Evolutionary conservation across 2,329 filamentous ascomycete species (phyloP).

Genomic region (Microdochium bolleyi): DNA sequence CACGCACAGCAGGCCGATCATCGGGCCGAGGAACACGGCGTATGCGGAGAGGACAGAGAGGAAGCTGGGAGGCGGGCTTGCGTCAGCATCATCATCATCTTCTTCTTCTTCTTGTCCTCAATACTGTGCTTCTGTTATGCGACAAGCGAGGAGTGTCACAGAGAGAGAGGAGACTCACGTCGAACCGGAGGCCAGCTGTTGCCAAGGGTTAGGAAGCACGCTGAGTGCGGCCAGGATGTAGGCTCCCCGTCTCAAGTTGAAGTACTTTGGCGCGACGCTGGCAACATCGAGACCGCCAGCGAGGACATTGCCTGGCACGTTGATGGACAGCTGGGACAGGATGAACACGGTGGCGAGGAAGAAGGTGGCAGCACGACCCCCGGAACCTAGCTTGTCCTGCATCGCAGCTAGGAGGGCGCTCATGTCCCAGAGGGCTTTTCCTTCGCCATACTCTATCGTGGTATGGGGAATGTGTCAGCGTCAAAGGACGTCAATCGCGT

Average conservation of each 20-base stretch:
- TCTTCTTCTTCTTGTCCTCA: too few species aligned
- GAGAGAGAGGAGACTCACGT: not conserved
- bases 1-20: constrained; percentile 1
- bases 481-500: not conserved
- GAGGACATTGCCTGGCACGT: constrained; percentile 15
- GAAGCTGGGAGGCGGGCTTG: not conserved
- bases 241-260: constrained; percentile 1
- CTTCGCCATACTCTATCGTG: constrained; percentile 13
- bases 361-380: constrained; percentile 10
- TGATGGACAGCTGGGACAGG: constrained; percentile 16
- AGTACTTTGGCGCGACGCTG: not conserved
- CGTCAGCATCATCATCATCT: too few species aligned
- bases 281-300: constrained; percentile 5
- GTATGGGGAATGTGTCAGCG: too few species aligned
- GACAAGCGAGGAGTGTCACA: too few species aligned
- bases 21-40: constrained; percentile 1
- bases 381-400: constrained; percentile 10
- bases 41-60: constrained; percentile 1
- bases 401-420: constrained; percentile 12
- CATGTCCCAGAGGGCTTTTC: constrained; percentile 14
- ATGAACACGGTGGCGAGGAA: constrained; percentile 12
- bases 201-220: constrained; percentile 3
- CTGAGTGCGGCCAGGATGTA: constrained; percentile 2
- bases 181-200: constrained; percentile 1
- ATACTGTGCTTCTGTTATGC: too few species aligned